A percentile compares a stretch with the other conserved stretches of the same genome.
These are phyloP conservation scores for Sanghuangporus weigelae DNA, from an alignment of 1,284 basidiomycete species.

Conservation along the genomic window DNA sequence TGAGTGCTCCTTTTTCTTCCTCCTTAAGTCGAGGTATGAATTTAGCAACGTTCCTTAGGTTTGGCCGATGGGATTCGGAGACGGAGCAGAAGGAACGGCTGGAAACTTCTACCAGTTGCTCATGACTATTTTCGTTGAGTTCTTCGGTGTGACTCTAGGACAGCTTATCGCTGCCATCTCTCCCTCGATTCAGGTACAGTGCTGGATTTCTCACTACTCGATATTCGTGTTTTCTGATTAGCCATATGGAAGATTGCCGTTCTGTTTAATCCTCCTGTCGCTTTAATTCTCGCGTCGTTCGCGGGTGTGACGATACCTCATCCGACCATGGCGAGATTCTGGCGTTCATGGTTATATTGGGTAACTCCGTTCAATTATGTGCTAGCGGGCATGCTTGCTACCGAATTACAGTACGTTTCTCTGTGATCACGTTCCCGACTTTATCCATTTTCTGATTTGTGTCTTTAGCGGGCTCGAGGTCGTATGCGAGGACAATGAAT, in stretches of 20 bases:
- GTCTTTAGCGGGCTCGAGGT: slow-evolving; percentile 55
- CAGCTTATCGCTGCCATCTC: slow-evolving; percentile 74
- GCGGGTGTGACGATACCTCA: slow-evolving; percentile 82
- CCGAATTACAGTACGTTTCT: slow-evolving; percentile 62
- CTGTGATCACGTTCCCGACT: neutral
- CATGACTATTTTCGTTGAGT: slow-evolving; percentile 65
- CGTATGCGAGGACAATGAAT: slow-evolving; percentile 63
- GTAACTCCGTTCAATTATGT: slow-evolving; percentile 68
- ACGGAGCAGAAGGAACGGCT: slow-evolving; percentile 53
- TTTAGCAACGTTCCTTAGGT: slow-evolving; percentile 38
- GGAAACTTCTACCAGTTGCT: slow-evolving; percentile 76
- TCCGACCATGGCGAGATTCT: slow-evolving; percentile 64
- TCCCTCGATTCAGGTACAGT: slow-evolving; percentile 52
- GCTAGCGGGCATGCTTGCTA: slow-evolving; percentile 72
- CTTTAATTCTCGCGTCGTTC: slow-evolving; percentile 64
- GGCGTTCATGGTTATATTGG: slow-evolving; percentile 72
- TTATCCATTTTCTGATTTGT: slow-evolving; percentile 13
- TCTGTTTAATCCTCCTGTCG: slow-evolving; percentile 76
- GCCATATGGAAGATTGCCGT: slow-evolving; percentile 54
- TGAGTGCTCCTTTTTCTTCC: slow-evolving; percentile 23
- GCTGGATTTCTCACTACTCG: neutral
- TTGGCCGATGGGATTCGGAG: slow-evolving; percentile 69
- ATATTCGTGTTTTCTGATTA: neutral
- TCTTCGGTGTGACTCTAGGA: slow-evolving; percentile 76
- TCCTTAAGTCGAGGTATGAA: neutral